phyloP scores from a whole-genome alignment of 2,329 filamentous ascomycete genomes.

The Xylariomycetidae sp. region DNA sequence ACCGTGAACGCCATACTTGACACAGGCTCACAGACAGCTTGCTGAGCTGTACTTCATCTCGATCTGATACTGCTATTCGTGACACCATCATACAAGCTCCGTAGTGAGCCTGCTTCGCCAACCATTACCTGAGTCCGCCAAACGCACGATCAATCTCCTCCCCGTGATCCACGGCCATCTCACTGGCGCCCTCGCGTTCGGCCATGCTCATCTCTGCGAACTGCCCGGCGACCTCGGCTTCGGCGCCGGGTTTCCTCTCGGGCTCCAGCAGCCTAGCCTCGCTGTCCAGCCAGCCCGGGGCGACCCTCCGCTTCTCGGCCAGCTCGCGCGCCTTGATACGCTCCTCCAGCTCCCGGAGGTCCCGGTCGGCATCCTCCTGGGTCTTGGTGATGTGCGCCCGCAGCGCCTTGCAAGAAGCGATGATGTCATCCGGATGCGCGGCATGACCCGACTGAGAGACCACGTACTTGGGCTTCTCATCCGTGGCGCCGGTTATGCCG shows the following conservation, averaged over 20 bases:
- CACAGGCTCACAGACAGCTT: too few species aligned
- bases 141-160: conserved; percentile 56
- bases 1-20: too few species aligned
- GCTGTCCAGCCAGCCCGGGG: conserved; percentile 77
- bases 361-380: conserved; percentile 61
- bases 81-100: too few species aligned
- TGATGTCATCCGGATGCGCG: conserved; percentile 82
- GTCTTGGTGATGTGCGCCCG: conserved; percentile 69
- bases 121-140: conserved; percentile 32
- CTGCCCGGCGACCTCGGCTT: conserved; percentile 15
- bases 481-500: conserved; percentile 36
- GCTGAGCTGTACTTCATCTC: too few species aligned
- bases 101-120: too few species aligned
- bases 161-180: conserved; percentile 44
- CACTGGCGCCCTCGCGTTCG: conserved; percentile 24
- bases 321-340: conserved; percentile 61
- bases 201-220: conserved; percentile 25
- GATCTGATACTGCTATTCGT: too few species aligned
- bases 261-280: conserved; percentile 66
- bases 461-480: conserved; percentile 65
- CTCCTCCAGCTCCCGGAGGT: conserved; percentile 67
- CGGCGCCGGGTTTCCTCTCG: conserved; percentile 39
- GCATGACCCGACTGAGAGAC: conserved; percentile 73
- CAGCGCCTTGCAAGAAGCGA: conserved; percentile 74
- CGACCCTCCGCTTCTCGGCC: conserved; percentile 73